Percentiles rank a stretch among this genome's conserved stretches.
Evolutionary conservation across 2,329 filamentous ascomycete genomes (phyloP).

Genomic region (Colletotrichum scovillei): DNA sequence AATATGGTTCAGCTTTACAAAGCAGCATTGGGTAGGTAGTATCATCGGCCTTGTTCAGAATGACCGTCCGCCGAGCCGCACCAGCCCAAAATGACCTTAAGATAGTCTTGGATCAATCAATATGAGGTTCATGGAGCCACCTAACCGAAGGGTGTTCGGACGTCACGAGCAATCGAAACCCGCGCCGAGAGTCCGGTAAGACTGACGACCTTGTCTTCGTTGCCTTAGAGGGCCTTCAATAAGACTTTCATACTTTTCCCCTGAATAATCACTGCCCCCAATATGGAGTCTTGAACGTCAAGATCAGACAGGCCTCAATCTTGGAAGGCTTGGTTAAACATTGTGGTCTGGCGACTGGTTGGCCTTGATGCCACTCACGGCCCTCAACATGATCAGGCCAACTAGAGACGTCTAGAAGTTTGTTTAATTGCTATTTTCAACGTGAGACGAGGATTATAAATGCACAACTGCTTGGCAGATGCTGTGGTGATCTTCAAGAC

Average conservation of each 20-base stretch:
- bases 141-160: background rate
- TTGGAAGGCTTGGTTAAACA: background rate
- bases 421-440: background rate
- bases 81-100: background rate
- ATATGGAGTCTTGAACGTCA: background rate
- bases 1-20: background rate
- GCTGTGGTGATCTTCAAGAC: no score
- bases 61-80: background rate
- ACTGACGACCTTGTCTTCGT: background rate
- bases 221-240: background rate
- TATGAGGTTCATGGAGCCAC: background rate
- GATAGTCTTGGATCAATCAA: background rate
- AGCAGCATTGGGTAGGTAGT: background rate
- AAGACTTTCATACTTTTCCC: background rate
- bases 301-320: background rate
- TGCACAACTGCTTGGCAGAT: background rate
- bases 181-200: background rate
- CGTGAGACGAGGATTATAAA: slow-evolving; percentile 7
- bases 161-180: background rate
- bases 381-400: background rate
- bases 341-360: background rate
- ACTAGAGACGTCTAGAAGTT: background rate
- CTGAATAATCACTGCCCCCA: slow-evolving; percentile 2
- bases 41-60: background rate
- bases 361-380: background rate